Evolutionary conservation across 768 basidiomycete species (phyloP), one percentile per base, ranked within the genome.

Genomic region (Mycena sanguinolenta): DNA sequence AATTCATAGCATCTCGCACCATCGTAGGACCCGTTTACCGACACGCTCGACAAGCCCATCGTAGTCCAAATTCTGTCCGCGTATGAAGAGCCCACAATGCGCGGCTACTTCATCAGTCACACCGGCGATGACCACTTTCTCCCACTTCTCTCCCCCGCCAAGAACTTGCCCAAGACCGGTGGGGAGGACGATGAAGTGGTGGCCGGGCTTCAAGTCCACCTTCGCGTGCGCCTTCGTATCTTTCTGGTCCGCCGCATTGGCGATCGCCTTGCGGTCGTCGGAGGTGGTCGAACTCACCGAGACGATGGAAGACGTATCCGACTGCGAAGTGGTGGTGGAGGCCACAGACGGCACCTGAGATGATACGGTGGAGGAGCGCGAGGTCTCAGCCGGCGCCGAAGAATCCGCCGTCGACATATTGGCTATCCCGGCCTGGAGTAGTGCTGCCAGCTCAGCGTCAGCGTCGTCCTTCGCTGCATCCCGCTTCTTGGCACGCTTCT

Each of bases 41-140:
- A 88, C 87, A 39, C 80, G 81, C 52, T 84, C 82, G 5, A 89
- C 82, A 38, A 90, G 77, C 17, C 70, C 81, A 32, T 86, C 83
- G 74, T 90, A 90, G 16, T 85, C 86, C 69, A 85, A 70, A 76
- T 90, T 89, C 70, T 83, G 82, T 3, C 75, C 75, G 4, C 81
- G 83, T 57, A 88, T 86, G 71, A 90, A 90, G 16, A 90, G 72
- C 44, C 88, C 89, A 55, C 80, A 81, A 77, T 90, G 89, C 2
- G 89, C 89, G 12, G 78, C 83, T 9, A 90, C 89, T 74, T 90
- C 89, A 72, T 89, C 87, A 6, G 83, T 77, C 13, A 84, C 87
- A 4, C 87, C 88, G 9, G 72, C 82, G 39, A 90, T 85, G n/a
- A 79, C 50, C 0, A 90, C 86, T 58, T 80, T 78, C 67, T 88